phyloP scores from a whole-genome alignment of 257 asterid species.

The Pogostemon cablin region DNA sequence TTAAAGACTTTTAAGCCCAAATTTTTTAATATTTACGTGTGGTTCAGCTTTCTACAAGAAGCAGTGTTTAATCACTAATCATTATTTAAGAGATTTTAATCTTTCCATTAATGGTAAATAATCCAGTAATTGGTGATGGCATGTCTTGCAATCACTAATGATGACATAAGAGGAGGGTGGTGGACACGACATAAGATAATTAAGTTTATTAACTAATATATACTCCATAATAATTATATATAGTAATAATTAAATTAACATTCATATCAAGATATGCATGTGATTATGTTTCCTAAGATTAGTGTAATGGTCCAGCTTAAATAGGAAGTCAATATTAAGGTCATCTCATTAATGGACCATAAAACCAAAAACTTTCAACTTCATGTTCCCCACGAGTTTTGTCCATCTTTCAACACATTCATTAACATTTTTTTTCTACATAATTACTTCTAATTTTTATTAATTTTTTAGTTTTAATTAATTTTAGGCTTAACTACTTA shows the following conservation, averaged over 20 bases:
- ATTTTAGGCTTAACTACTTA: not conserved
- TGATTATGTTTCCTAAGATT: slow-evolving; percentile 59
- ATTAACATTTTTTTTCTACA: not conserved
- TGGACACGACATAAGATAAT: slow-evolving; percentile 48
- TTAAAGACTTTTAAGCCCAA: not conserved
- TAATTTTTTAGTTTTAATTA: not conserved
- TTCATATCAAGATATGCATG: slow-evolving; percentile 56
- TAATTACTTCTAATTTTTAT: not conserved
- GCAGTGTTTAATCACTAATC: slow-evolving; percentile 35
- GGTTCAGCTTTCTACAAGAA: slow-evolving; percentile 1
- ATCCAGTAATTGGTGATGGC: slow-evolving; percentile 32
- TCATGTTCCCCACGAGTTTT: slow-evolving; percentile 59
- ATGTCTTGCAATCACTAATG: slow-evolving; percentile 32
- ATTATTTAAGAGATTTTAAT: slow-evolving; percentile 31
- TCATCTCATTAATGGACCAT: slow-evolving; percentile 50
- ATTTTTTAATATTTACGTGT: slow-evolving; percentile 14
- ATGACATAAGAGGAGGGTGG: slow-evolving; percentile 8
- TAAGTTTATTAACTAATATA: slow-evolving; percentile 16
- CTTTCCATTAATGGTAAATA: slow-evolving; percentile 41
- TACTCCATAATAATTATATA: no score
- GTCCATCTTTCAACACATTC: slow-evolving; percentile 39
- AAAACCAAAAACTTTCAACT: slow-evolving; percentile 36
- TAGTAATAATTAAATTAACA: slow-evolving; percentile 52
- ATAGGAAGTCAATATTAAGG: slow-evolving; percentile 41
- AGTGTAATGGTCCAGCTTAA: slow-evolving; percentile 45